Base-by-base conservation (phyloP, 495 filamentous ascomycete species). In the Jackrogersella minutella region DNA sequence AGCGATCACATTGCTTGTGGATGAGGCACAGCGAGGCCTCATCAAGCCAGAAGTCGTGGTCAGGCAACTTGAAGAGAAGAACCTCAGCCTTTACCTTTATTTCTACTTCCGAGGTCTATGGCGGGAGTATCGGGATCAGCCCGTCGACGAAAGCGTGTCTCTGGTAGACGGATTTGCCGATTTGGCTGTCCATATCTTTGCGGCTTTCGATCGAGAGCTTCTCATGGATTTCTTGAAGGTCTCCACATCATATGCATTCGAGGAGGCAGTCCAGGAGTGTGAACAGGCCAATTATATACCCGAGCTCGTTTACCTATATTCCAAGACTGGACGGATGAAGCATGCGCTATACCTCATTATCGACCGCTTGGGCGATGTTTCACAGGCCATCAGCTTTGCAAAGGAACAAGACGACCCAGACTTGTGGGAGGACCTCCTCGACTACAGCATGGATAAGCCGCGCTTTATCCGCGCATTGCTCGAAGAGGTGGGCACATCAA, bases 401-500 rank as follows among this genome's bases (percentile, higher is more conserved):
- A 97, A 97, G 76, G 88, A 92, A 44, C 93, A 97, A 73, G 85
- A 93, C 59, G 94, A 98, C 61, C 86, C 87, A 0, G 91, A 94
- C 67, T 84, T 99, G 0, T 99, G 95, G 95, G 89, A 96, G 64
- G 95, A 99, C 70, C 84, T 99, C 8, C 87, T 99, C 17, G 86
- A 93, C 60, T 97, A 97, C 79, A 90, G 87, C 19, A 98, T 99
- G 96, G 92, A 97, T 76, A 96, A 96, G 66, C 95, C 95, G 0
- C 85, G 85, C 11, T 99, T 99, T 79, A 97, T 99, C 58, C 88
- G 92, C 14, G 96, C 91, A 2, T 80, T 99, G 6, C 85, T 99
- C 1, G 92, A 97, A 64, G 92, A 97, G 76, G 93, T 96, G 4
- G 95, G 96, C 10, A 97, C 93, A 3, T 85, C 91, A 3, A 93